phyloP scores from a whole-genome alignment of 1,284 basidiomycete species.

The Ceratobasidium sp. region DNA sequence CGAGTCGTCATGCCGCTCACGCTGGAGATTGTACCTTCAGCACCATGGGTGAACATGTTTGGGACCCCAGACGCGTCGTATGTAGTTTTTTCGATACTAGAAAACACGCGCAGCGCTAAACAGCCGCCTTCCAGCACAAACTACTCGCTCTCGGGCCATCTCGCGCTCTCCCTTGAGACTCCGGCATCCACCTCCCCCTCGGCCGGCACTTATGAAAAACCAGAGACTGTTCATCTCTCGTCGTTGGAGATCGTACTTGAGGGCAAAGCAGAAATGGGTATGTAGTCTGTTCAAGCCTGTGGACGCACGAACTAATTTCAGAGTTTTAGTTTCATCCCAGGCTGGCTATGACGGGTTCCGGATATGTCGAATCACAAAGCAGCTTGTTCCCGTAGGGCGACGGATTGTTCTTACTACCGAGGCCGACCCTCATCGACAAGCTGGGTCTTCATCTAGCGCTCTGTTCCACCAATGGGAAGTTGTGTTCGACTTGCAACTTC shows the following conservation, averaged over 20 bases:
- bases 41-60: slow-evolving; percentile 68
- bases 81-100: slow-evolving; percentile 52
- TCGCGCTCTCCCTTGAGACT: slow-evolving; percentile 65
- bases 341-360: slow-evolving; percentile 71
- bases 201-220: slow-evolving; percentile 55
- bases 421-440: slow-evolving; percentile 32
- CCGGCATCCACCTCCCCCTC: slow-evolving; percentile 63
- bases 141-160: slow-evolving; percentile 80
- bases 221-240: slow-evolving; percentile 56
- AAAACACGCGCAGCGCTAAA: background rate
- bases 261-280: slow-evolving; percentile 69
- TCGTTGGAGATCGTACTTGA: slow-evolving; percentile 78
- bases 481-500: slow-evolving; percentile 74
- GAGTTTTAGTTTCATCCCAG: slow-evolving; percentile 59
- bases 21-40: slow-evolving; percentile 67
- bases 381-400: slow-evolving; percentile 61
- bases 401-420: slow-evolving; percentile 71
- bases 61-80: slow-evolving; percentile 73
- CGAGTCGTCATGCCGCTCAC: slow-evolving; percentile 65
- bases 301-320: background rate
- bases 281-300: background rate
- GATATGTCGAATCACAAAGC: slow-evolving; percentile 70
- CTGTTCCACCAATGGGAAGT: slow-evolving; percentile 70
- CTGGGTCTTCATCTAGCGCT: slow-evolving; percentile 61
- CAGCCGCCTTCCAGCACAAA: slow-evolving; percentile 61